Percentiles rank a stretch among this genome's conserved stretches.
These are phyloP conservation scores for Suillus placidus DNA, from an alignment of 768 basidiomycete species.

Conservation along the genomic window DNA sequence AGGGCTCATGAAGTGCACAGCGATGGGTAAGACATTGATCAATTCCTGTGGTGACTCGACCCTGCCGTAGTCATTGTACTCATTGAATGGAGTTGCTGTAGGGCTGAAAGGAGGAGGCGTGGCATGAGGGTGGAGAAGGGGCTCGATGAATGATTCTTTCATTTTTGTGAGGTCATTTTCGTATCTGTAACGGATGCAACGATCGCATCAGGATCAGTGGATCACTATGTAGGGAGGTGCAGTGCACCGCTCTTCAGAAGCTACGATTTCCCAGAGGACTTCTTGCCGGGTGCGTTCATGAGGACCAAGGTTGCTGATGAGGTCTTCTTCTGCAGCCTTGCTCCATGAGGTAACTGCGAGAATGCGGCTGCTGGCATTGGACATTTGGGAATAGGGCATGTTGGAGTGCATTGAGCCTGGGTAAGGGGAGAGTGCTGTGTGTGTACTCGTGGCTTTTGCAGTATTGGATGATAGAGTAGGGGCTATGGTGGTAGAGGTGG, in stretches of 20 bases:
- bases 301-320: slow-evolving; percentile 90
- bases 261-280: slow-evolving; percentile 95
- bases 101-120: slow-evolving; percentile 46
- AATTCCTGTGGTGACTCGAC: slow-evolving; percentile 72
- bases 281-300: slow-evolving; percentile 95
- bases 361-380: slow-evolving; percentile 69
- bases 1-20: slow-evolving; percentile 88
- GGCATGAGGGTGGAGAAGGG: slow-evolving; percentile 82
- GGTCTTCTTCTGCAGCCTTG: slow-evolving; percentile 91
- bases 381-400: slow-evolving; percentile 83
- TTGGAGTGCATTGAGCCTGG: slow-evolving; percentile 74
- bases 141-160: slow-evolving; percentile 92
- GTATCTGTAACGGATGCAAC: slow-evolving; percentile 58
- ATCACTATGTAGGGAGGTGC: slow-evolving; percentile 9
- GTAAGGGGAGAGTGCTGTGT: slow-evolving; percentile 65
- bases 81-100: slow-evolving; percentile 55
- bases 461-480: slow-evolving; percentile 57
- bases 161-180: slow-evolving; percentile 87
- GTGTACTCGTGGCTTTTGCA: slow-evolving; percentile 59
- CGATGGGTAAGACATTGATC: slow-evolving; percentile 81
- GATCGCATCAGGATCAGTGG: slow-evolving; percentile 4
- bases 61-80: slow-evolving; percentile 68
- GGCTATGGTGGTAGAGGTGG: slow-evolving; percentile 61
- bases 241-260: slow-evolving; percentile 87
- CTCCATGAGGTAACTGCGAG: slow-evolving; percentile 86